Evolutionary conservation across 2,329 filamentous ascomycete genomes (phyloP).

Genomic region (Epichloe sp.): DNA sequence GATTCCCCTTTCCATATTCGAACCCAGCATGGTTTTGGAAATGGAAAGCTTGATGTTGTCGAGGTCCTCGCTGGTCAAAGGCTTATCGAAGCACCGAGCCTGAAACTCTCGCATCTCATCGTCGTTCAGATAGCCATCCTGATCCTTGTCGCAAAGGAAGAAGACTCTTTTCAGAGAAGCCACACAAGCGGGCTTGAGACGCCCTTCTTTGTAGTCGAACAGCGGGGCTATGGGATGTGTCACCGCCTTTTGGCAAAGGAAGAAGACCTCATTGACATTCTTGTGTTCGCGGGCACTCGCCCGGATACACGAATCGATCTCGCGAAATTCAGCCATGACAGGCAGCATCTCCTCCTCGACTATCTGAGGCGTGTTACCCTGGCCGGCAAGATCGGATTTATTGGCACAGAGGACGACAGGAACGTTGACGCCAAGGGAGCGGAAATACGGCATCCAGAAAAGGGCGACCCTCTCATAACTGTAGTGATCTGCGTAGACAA

Average conservation of each 20-base stretch:
- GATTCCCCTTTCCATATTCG: conserved; percentile 57
- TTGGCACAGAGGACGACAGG: conserved; percentile 95
- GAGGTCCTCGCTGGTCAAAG: conserved; percentile 66
- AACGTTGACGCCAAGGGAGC: conserved; percentile 94
- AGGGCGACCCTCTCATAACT: conserved; percentile 94
- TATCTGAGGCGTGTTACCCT: conserved; percentile 67
- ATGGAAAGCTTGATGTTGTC: conserved; percentile 86
- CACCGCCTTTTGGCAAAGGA: conserved; percentile 94
- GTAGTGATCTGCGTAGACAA: conserved; percentile 97
- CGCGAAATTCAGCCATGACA: conserved; percentile 96
- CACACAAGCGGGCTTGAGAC: conserved; percentile 77
- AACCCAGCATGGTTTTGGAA: conserved; percentile 50
- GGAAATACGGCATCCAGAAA: conserved; percentile 98
- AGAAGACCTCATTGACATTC: conserved; percentile 94
- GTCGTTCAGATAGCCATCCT: conserved; percentile 85
- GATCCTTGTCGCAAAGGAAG: conserved; percentile 91
- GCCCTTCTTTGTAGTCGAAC: conserved; percentile 87
- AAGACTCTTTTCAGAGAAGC: conserved; percentile 83
- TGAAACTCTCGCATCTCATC: conserved; percentile 87
- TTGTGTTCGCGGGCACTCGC: conserved; percentile 84
- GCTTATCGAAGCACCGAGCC: conserved; percentile 80
- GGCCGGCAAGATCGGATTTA: conserved; percentile 77
- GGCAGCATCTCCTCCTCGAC: conserved; percentile 96
- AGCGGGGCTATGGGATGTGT: conserved; percentile 93
- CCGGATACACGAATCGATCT: conserved; percentile 95